Evolutionary conservation across 2,329 filamentous ascomycete species (phyloP).

Genomic region (Akanthomyces muscarius): DNA sequence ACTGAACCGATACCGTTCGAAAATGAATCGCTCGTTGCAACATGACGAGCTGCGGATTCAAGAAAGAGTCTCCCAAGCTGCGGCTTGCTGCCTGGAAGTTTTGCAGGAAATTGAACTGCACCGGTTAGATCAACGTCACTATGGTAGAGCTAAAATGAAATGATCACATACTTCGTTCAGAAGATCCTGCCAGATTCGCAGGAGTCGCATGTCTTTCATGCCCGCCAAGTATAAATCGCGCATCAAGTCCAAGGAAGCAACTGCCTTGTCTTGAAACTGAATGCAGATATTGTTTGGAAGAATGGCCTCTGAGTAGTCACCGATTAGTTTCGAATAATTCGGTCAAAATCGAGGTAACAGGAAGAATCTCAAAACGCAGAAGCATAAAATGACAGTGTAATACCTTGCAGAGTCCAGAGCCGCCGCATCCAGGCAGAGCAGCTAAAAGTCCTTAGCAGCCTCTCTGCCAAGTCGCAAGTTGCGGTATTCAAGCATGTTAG

Average conservation of each 20-base stretch:
- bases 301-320: conserved; percentile 27
- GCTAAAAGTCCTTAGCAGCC: conserved; percentile 29
- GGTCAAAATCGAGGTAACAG: no score
- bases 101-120: conserved; percentile 22
- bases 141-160: background rate
- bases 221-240: conserved; percentile 18
- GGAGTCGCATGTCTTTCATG: conserved; percentile 18
- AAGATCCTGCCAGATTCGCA: conserved; percentile 24
- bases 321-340: background rate
- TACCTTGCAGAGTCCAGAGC: conserved; percentile 37
- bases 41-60: conserved; percentile 12
- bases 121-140: background rate
- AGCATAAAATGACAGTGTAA: background rate
- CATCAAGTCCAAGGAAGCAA: conserved; percentile 19
- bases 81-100: background rate
- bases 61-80: background rate
- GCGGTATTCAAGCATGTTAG: conserved; percentile 24
- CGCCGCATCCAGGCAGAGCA: conserved; percentile 36
- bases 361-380: no score
- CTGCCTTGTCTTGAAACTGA: conserved; percentile 30
- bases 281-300: conserved; percentile 30
- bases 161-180: conserved; percentile 19
- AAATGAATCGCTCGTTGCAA: conserved; percentile 27
- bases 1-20: conserved; percentile 28
- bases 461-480: conserved; percentile 23